phyloP scores from a whole-genome alignment of 2,329 filamentous ascomycete genomes.

The Trichoderma sp. region DNA sequence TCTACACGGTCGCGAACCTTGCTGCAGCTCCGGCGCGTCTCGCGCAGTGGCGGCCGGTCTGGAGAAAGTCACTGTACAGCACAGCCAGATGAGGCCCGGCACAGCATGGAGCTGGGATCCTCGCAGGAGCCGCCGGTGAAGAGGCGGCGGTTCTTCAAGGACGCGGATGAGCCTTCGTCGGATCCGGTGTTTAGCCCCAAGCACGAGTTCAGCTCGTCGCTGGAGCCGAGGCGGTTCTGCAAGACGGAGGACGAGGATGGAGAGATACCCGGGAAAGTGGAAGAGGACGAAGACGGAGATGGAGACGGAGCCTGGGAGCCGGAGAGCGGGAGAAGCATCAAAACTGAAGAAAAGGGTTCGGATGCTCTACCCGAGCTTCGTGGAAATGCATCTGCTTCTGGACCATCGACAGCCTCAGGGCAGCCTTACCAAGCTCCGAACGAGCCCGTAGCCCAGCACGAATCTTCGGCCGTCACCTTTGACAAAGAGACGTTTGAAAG shows the following conservation, averaged over 20 bases:
- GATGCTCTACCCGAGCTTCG: conserved; percentile 20
- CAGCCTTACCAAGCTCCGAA: background rate
- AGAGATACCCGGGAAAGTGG: background rate
- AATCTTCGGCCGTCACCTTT: conserved; percentile 41
- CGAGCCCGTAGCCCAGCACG: background rate
- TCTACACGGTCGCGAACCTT: conserved; percentile 30
- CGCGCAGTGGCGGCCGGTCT: conserved; percentile 24
- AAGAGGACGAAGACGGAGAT: background rate
- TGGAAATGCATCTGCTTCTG: conserved; percentile 18
- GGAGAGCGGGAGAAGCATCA: conserved; percentile 5
- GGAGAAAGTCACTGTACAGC: background rate
- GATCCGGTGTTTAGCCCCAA: conserved; percentile 27
- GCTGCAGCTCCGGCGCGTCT: conserved; percentile 37
- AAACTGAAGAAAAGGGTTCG: conserved; percentile 23
- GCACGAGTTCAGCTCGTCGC: conserved; percentile 25
- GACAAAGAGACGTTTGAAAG: conserved; percentile 56
- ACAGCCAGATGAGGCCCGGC: conserved; percentile 4
- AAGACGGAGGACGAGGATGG: conserved; percentile 23
- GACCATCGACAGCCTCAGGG: background rate
- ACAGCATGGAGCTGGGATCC: conserved; percentile 39
- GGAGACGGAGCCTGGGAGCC: background rate
- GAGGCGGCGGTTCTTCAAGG: conserved; percentile 39
- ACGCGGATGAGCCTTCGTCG: conserved; percentile 32
- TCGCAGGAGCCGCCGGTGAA: conserved; percentile 46
- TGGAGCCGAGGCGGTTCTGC: conserved; percentile 27